A percentile compares a stretch with the other conserved stretches of the same genome.
Conservation (phyloP, 2,329 filamentous ascomycete species). For the Diplodia sapinea region DNA sequence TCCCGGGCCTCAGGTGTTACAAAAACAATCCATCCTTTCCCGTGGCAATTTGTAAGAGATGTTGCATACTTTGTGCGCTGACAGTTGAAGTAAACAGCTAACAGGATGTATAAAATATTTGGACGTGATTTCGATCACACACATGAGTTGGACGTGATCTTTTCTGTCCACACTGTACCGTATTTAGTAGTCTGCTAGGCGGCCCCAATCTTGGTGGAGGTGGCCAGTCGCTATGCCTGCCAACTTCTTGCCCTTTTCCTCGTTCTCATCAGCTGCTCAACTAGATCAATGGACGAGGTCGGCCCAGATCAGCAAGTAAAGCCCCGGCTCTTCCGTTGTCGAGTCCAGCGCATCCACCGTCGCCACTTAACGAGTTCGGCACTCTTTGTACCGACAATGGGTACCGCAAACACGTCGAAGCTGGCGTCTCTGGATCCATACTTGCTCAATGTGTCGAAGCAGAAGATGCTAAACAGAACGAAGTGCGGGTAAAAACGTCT, state of each 20-base stretch:
- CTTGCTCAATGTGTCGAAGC: constrained; percentile 1
- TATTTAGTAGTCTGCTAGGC: too few relatives aligned
- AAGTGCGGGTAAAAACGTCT: constrained; percentile 48
- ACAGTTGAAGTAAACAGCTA: too few relatives aligned
- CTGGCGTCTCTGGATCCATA: constrained; percentile 5
- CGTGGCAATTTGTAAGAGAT: too few relatives aligned
- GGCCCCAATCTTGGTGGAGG: background rate
- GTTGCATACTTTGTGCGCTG: too few relatives aligned
- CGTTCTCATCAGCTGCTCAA: background rate
- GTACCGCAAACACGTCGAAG: constrained; percentile 22
- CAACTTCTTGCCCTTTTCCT: background rate
- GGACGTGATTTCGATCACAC: too few relatives aligned
- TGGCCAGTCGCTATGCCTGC: background rate
- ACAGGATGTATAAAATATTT: too few relatives aligned
- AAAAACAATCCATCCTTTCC: too few relatives aligned
- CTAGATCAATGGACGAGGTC: constrained; percentile 12
- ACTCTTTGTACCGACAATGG: constrained; percentile 15
- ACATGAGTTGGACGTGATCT: too few relatives aligned
- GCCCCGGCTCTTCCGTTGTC: background rate
- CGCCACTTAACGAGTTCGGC: constrained; percentile 12
- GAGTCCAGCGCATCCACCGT: constrained; percentile 25
- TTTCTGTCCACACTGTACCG: too few relatives aligned
- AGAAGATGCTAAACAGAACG: constrained; percentile 52
- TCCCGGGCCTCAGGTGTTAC: too few relatives aligned
- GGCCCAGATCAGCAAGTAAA: constrained; percentile 20